Conservation (phyloP, 176 grass and related monocot species). For the Miscanthus lutarioriparius region DNA sequence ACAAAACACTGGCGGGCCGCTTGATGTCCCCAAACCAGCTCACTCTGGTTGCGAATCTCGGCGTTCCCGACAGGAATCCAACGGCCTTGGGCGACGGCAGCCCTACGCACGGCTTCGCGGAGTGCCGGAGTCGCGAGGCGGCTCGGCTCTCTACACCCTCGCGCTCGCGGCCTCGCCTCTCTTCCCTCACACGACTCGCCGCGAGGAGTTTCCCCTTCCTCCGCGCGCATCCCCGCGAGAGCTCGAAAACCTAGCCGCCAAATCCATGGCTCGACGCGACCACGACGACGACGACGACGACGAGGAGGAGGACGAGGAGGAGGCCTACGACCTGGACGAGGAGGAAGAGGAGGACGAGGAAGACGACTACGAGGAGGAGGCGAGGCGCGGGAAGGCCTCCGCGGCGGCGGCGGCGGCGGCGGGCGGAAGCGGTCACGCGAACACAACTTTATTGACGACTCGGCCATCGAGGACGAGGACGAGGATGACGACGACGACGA, state of each 20-base stretch:
- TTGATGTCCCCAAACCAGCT: neutral
- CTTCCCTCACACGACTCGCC: slow-evolving; percentile 10
- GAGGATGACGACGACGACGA: slow-evolving; percentile 82
- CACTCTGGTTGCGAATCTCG: neutral
- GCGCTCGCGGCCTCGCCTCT: neutral
- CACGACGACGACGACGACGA: slow-evolving; percentile 72
- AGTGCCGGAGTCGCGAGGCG: neutral
- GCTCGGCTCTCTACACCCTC: neutral
- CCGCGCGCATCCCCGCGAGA: slow-evolving; percentile 15
- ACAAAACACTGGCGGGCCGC: neutral
- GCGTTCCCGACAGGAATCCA: slow-evolving; percentile 20
- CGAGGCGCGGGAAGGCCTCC: slow-evolving; percentile 48
- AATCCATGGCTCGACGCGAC: slow-evolving; percentile 68
- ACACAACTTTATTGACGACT: slow-evolving; percentile 91
- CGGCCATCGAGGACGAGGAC: slow-evolving; percentile 83
- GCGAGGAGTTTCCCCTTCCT: slow-evolving; percentile 36
- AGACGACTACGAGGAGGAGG: slow-evolving; percentile 58
- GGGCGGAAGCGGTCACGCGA: slow-evolving; percentile 58
- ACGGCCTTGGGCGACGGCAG: neutral
- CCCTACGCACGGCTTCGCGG: neutral
- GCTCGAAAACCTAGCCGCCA: slow-evolving; percentile 54
- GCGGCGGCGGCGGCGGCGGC: slow-evolving; percentile 1
- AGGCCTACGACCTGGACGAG: slow-evolving; percentile 60
- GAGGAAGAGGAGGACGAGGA: slow-evolving; percentile 66
- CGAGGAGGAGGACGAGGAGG: slow-evolving; percentile 57